Evolutionary conservation across 257 asterid species (phyloP), one percentile per base, ranked within the genome.

Genomic region (Solanum pimpinellifolium): DNA sequence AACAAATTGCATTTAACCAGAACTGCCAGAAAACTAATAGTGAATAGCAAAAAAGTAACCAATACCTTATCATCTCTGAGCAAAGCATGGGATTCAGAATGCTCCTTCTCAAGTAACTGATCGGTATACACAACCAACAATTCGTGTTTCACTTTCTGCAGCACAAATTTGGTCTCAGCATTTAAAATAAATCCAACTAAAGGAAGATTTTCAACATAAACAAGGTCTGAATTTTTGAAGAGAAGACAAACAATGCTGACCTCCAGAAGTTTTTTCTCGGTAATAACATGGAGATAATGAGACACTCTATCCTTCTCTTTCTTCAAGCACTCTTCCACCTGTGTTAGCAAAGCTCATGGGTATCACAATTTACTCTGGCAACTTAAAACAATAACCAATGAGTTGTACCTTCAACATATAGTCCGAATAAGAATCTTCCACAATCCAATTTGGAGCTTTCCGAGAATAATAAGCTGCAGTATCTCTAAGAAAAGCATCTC

Each of bases 361-460:
- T 41, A 33, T 52, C 87, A 33, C 65, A 39, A 37, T 35, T 46
- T 11, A 20, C 23, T 37, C 14, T 4, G n/a, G 39, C 66, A 62
- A 49, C 31, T 33, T 49, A 47, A 13, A 68, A 59, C 66, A n/a
- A 75, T 41, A 39, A 75, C 21, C 16, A 33, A 72, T 13, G 83
- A 83, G 46, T 35, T 59, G 86, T 86, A 88, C 96, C 92, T 92
- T 91, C 87, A 89, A 65, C 96, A 94, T 90, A 84, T 92, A 94
- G 56, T 90, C 92, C 11, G 95, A 92, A 87, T 92, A 94, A n/a
- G 97, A 91, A 88, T 92, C 91, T 46, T 92, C 87, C 56, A 86
- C 86, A 7, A 93, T 90, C 96, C 96, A 94, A 42, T 66, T 90
- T 35, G 95, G 93, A 8, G 95, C 93, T 86, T 94, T 93, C 15